These are phyloP conservation scores for Aphanomyces cochlioides DNA, from an alignment of 352 stramenopile genomes.

Conservation along the genomic window DNA sequence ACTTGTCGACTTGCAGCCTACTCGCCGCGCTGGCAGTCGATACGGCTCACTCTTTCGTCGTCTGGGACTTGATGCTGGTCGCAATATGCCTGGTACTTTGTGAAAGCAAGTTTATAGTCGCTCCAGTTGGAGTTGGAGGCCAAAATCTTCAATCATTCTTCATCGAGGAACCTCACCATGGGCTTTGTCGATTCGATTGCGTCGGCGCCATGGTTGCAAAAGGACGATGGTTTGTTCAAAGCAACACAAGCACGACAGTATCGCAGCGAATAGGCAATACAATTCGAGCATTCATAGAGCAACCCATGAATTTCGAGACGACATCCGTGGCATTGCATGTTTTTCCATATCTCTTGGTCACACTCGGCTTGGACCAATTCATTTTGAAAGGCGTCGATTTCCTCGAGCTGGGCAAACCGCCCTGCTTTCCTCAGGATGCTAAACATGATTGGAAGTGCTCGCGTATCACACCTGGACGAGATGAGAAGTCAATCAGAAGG, in stretches of 20 bases:
- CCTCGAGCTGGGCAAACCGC: background rate
- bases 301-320: background rate
- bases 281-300: background rate
- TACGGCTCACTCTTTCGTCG: background rate
- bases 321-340: background rate
- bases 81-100: background rate
- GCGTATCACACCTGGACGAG: too few species aligned
- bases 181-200: background rate
- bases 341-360: background rate
- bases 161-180: background rate
- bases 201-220: background rate
- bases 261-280: background rate
- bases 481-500: too few species aligned
- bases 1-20: too few species aligned
- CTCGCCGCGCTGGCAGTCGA: too few species aligned
- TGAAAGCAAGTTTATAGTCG: background rate
- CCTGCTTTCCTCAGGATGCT: too few species aligned
- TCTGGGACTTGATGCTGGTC: background rate
- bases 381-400: background rate
- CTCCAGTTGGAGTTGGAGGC: background rate
- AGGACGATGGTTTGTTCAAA: background rate
- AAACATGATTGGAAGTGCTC: too few species aligned
- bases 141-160: background rate
- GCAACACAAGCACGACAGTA: background rate
- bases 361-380: background rate